Base-by-base conservation (phyloP, 148 eudicot genomes). In the Fagopyrum esculentum region DNA sequence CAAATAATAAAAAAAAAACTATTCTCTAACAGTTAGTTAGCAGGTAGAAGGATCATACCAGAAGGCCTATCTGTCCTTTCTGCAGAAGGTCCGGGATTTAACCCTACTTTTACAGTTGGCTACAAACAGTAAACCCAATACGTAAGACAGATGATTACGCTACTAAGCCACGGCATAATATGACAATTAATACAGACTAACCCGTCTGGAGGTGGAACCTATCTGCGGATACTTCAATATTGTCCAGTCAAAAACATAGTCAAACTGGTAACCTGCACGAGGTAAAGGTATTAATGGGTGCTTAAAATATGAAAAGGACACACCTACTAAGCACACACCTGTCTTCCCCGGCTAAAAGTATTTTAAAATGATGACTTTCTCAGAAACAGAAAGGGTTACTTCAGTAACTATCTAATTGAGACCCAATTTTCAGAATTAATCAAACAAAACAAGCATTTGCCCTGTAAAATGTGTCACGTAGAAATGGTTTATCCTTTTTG, bases 221-320 rank as follows among this genome's bases (percentile, higher is more conserved):
- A 90, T 85, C 78, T 92, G 99, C 29, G 98, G 99, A 83, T 92
- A 95, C 91, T 92, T 92, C 86, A 95, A 78, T 35, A 89, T 82
- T 64, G 98, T 95, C 99, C 99, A 95, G 81, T 95, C 99, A 83
- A 95, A 95, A 22, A 92, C 97, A 81, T 92, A 90, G 84, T 92
- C 98, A 78, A 92, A 95, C 82, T 92, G 97, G 86, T 90, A 95
- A 75, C 97, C 98, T 94, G 87, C 71, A 74, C 6, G n/a, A 29
- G 13, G 40, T 13, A 10, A 35, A 9, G 2, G 35, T 64, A 64
- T 35, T 30, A 1, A 5, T 3, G 40, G n/a, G 40, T 64, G 70
- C 70, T 64, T 64, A 64, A 12, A 64, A 13, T 45, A 64, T 19
- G 4, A 64, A 3, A 7, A n/a, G 13, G 7, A 5, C 51, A 48